Percentiles rank a stretch among this genome's conserved stretches.
phyloP scores from a whole-genome alignment of 176 grass and related monocot genomes.

The Carex pumila region DNA sequence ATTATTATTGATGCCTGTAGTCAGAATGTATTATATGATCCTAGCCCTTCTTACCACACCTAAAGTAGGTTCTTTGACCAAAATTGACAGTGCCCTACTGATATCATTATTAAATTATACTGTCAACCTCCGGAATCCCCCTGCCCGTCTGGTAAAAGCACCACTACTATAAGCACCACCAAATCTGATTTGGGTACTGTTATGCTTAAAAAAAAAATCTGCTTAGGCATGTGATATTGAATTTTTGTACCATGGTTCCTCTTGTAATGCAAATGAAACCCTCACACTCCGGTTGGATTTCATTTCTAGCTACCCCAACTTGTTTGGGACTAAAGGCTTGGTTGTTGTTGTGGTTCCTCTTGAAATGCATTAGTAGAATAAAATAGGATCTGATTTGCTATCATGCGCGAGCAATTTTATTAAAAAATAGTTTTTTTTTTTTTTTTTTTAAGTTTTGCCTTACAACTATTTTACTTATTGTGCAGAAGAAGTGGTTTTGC shows the following conservation, averaged over 20 bases:
- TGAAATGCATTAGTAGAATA: neutral
- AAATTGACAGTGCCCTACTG: too few species aligned
- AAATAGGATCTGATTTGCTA: neutral
- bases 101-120: too few species aligned
- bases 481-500: constrained; percentile 41
- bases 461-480: neutral
- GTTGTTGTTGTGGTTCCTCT: neutral
- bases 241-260: neutral
- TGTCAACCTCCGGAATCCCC: too few species aligned
- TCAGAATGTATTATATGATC: too few species aligned
- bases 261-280: neutral
- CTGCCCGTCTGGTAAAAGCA: too few species aligned
- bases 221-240: neutral
- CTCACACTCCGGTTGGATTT: too few species aligned
- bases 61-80: too few species aligned
- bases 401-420: neutral
- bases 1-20: neutral
- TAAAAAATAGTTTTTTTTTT: neutral
- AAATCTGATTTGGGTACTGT: neutral
- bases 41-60: too few species aligned
- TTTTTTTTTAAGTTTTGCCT: neutral
- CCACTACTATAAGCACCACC: neutral
- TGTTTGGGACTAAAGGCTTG: too few species aligned
- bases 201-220: neutral
- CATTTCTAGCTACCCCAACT: too few species aligned